Conservation (phyloP, 306 rosid genomes). For the Notholithocarpus densiflorus region DNA sequence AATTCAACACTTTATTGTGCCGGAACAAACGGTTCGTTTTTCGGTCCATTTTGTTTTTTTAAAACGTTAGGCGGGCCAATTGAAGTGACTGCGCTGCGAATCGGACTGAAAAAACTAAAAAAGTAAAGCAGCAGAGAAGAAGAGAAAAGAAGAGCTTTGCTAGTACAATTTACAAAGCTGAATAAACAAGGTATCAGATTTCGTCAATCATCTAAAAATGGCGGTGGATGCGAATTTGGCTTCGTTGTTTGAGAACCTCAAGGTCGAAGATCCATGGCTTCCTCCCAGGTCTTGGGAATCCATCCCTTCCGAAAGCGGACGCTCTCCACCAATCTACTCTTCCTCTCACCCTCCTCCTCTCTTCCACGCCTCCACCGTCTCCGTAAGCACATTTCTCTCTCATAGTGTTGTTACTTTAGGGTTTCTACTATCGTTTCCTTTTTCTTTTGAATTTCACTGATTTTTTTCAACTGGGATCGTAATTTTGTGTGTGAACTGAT, state of each 20-base stretch:
- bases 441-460: neutral
- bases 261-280: constrained; percentile 71
- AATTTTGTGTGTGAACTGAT: neutral
- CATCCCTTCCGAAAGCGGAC: constrained; percentile 54
- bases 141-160: too few relatives aligned
- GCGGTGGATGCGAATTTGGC: constrained; percentile 49
- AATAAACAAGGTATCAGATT: too few relatives aligned
- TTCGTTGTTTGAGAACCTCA: constrained; percentile 56
- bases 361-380: constrained; percentile 45
- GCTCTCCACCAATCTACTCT: neutral
- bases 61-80: too few relatives aligned
- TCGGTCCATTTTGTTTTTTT: too few relatives aligned
- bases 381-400: constrained; percentile 47
- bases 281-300: constrained; percentile 85
- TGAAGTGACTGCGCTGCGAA: too few relatives aligned
- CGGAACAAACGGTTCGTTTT: too few relatives aligned
- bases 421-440: neutral
- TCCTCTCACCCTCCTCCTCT: constrained; percentile 24
- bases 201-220: constrained; percentile 2
- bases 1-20: too few relatives aligned
- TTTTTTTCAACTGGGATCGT: neutral
- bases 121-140: too few relatives aligned
- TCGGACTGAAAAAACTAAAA: too few relatives aligned
- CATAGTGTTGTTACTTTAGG: neutral
- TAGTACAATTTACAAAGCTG: too few relatives aligned